Percentiles rank a stretch among this genome's conserved stretches.
Evolutionary conservation across 1,139 yeast genomes (phyloP).

Genomic region (Candida freyschussii): DNA sequence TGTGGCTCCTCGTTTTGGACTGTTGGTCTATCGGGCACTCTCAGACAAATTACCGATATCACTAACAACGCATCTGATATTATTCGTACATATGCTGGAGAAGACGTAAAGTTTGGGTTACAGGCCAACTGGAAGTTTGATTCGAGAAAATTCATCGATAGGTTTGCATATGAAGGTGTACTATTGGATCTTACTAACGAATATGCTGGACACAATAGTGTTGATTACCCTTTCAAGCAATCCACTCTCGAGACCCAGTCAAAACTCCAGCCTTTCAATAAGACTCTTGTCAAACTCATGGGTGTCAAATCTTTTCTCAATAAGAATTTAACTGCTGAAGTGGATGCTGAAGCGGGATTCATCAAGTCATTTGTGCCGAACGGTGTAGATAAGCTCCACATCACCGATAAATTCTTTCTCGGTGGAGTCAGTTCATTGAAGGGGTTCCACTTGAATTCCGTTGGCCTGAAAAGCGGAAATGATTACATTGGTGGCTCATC

Average conservation of each 20-base stretch:
- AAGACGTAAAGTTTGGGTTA: conserved; percentile 28
- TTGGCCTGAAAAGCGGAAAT: conserved; percentile 59
- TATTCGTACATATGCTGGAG: conserved; percentile 26
- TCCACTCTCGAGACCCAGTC: conserved; percentile 5
- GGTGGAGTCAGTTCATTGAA: conserved; percentile 80
- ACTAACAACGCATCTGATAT: conserved; percentile 22
- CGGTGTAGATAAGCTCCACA: conserved; percentile 24
- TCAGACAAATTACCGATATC: conserved; percentile 25
- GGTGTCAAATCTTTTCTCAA: conserved; percentile 25
- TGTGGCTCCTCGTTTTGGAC: conserved; percentile 19
- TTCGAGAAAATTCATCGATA: conserved; percentile 25
- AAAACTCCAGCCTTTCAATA: conserved; percentile 25
- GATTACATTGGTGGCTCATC: conserved; percentile 28
- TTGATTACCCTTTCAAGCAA: conserved; percentile 20
- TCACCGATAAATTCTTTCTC: conserved; percentile 45
- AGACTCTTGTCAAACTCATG: conserved; percentile 22
- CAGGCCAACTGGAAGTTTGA: conserved; percentile 25
- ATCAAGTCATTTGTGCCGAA: conserved; percentile 19
- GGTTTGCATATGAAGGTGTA: conserved; percentile 26
- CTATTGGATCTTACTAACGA: conserved; percentile 26
- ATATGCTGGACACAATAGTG: conserved; percentile 24
- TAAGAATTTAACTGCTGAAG: conserved; percentile 24
- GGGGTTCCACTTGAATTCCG: conserved; percentile 66
- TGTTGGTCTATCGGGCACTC: conserved; percentile 27
- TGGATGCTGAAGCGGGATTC: conserved; percentile 27